phyloP scores from a whole-genome alignment of 441 rosid genomes.

The Gossypium davidsonii region DNA sequence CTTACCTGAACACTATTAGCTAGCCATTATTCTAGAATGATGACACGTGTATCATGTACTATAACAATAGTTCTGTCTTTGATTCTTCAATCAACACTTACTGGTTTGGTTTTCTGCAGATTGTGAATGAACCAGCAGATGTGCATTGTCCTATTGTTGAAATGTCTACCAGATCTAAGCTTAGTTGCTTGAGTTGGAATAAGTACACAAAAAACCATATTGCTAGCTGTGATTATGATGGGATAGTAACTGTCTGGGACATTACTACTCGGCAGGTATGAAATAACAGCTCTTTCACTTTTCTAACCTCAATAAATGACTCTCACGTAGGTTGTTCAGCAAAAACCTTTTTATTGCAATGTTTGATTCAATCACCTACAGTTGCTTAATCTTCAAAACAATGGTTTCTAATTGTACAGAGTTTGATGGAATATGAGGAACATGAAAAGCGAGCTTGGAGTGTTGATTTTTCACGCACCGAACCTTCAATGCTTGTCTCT shows the following conservation, averaged over 20 bases:
- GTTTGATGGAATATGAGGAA: constrained; percentile 35
- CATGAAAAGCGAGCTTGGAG: constrained; percentile 41
- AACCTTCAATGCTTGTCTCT: constrained; percentile 40
- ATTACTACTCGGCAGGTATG: constrained; percentile 33
- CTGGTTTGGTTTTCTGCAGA: constrained; percentile 18
- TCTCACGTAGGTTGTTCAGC: background rate
- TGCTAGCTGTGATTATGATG: constrained; percentile 40
- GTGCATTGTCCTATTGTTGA: constrained; percentile 36
- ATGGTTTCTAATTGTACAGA: constrained; percentile 21
- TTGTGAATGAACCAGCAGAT: constrained; percentile 32
- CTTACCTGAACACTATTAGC: background rate
- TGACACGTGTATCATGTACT: background rate
- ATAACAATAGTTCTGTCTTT: background rate
- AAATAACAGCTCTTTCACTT: background rate
- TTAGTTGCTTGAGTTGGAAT: constrained; percentile 47
- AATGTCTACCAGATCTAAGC: constrained; percentile 32
- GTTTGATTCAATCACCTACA: background rate
- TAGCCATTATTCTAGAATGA: background rate
- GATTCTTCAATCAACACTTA: background rate
- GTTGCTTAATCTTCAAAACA: background rate
- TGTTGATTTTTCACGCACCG: constrained; percentile 34
- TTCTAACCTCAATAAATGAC: background rate
- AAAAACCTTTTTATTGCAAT: background rate
- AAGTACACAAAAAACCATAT: constrained; percentile 32
- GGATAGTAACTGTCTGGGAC: constrained; percentile 36